Evolutionary conservation across 768 basidiomycete species (phyloP).

Genomic region (Termitomyces sp.): DNA sequence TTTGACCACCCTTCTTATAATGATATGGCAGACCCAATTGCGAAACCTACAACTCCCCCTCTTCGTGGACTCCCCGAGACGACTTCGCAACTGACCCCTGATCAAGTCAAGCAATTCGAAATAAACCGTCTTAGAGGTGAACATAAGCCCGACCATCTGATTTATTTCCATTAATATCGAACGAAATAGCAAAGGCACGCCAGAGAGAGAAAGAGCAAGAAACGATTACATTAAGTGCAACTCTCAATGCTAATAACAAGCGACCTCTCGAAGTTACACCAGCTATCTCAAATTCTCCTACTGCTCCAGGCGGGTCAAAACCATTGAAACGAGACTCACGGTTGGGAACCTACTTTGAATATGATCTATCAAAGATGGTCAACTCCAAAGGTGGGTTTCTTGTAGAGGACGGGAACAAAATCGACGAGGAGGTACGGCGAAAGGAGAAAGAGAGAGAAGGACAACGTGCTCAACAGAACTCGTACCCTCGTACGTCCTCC

Average conservation of each 20-base stretch:
- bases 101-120: conserved; percentile 69
- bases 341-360: conserved; percentile 92
- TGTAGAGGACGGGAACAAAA: conserved; percentile 81
- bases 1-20: conserved; percentile 3
- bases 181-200: conserved; percentile 59
- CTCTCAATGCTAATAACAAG: conserved; percentile 66
- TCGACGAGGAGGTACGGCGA: conserved; percentile 66
- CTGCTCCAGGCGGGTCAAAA: conserved; percentile 43
- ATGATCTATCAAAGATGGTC: conserved; percentile 95
- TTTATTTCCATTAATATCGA: neutral
- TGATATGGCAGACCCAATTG: conserved; percentile 19
- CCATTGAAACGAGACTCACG: conserved; percentile 70
- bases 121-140: conserved; percentile 75
- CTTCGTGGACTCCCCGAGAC: conserved; percentile 17
- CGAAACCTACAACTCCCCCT: conserved; percentile 37
- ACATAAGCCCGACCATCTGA: neutral
- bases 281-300: conserved; percentile 57
- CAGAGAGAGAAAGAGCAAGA: conserved; percentile 64
- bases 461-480: conserved; percentile 67
- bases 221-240: conserved; percentile 35
- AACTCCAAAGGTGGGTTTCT: conserved; percentile 96
- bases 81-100: conserved; percentile 46
- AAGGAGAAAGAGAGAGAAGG: conserved; percentile 82
- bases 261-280: conserved; percentile 59
- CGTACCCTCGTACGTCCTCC: conserved; percentile 61